Conservation (phyloP, 192 early-diverging fungal species). For the Lunasporangiospora selenospora region DNA sequence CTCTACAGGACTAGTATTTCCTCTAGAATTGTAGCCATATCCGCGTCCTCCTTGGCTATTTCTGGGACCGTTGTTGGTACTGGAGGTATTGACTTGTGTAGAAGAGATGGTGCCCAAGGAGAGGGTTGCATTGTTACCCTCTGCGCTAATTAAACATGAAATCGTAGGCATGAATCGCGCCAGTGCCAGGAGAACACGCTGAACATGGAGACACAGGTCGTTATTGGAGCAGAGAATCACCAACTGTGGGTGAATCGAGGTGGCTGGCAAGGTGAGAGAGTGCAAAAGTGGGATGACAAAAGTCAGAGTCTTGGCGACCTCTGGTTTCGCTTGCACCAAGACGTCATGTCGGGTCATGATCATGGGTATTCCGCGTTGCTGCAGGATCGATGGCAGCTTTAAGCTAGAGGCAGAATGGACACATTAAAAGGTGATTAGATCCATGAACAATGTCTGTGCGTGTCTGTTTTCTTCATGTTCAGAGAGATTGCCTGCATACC, state of each 20-base stretch:
- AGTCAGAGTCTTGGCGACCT: conserved; percentile 43
- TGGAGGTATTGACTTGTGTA: conserved; percentile 35
- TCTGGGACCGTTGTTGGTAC: too few relatives aligned
- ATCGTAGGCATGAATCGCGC: conserved; percentile 49
- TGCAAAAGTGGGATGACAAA: conserved; percentile 38
- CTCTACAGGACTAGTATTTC: neutral
- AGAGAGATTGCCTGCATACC: conserved; percentile 13
- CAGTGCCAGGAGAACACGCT: conserved; percentile 36
- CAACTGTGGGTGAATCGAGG: conserved; percentile 41
- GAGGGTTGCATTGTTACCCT: conserved; percentile 34
- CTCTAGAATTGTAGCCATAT: too few relatives aligned
- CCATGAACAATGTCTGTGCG: too few relatives aligned
- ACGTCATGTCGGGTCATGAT: conserved; percentile 45
- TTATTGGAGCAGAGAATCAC: conserved; percentile 41
- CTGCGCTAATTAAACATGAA: conserved; percentile 37
- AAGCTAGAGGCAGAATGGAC: neutral
- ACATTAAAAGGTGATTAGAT: too few relatives aligned
- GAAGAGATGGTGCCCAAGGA: conserved; percentile 40
- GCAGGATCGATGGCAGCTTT: conserved; percentile 42
- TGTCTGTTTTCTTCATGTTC: too few relatives aligned
- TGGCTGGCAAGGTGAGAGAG: conserved; percentile 34
- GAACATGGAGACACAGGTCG: conserved; percentile 39
- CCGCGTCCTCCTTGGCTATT: too few relatives aligned
- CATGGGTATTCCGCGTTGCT: conserved; percentile 47
- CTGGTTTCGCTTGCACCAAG: conserved; percentile 37